Base-by-base conservation (phyloP, 768 basidiomycete species). In the Termitomyces heimii region DNA sequence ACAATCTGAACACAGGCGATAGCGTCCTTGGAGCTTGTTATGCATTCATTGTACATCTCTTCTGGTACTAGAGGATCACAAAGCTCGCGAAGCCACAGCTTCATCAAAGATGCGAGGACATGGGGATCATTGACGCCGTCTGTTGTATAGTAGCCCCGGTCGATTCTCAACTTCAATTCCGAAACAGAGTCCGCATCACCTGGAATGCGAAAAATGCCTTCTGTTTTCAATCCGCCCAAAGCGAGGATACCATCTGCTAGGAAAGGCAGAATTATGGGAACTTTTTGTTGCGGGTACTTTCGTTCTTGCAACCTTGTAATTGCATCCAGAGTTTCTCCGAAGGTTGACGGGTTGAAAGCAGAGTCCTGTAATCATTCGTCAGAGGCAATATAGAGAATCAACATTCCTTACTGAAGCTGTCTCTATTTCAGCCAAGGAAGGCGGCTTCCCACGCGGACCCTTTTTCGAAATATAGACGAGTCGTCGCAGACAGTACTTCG, bases 201-300 rank as follows among this genome's bases (percentile, higher is more conserved):
- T 14, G 94, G 91, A 5, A 96, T 84, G 45, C 94, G 86, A 73
- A 96, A 98, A 55, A 96, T 94, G 18, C 95, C 95, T 67, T 95
- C 94, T 31, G 86, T 74, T 67, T 86, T 86, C 45, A 84, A 81
- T 4, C 94, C 95, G 0, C 92, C 92, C 12, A 94, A 77, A 2
- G 92, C 89, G 45, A 98, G 82, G 62, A 97, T 94, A 1, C 92
- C 92, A 63, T 96, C 89, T 2, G 91, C 86, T 28, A 97, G 85
- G 79, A 96, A 97, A 14, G 94, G 92, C 7, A 98, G 83, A 64
- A 98, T 91, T 69, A 94, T 92, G 18, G 94, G 94, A 13, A 96
- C 86, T 69, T 85, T 88, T 63, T 89, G 84, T 54, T 82, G 76
- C 2, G 93, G 90, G 65, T 96, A 95, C 51, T 88, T 92, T 42